Evolutionary conservation across 805 yeast species (phyloP), one percentile per base, ranked within the genome.

Genomic region (Alloascoidea africana): DNA sequence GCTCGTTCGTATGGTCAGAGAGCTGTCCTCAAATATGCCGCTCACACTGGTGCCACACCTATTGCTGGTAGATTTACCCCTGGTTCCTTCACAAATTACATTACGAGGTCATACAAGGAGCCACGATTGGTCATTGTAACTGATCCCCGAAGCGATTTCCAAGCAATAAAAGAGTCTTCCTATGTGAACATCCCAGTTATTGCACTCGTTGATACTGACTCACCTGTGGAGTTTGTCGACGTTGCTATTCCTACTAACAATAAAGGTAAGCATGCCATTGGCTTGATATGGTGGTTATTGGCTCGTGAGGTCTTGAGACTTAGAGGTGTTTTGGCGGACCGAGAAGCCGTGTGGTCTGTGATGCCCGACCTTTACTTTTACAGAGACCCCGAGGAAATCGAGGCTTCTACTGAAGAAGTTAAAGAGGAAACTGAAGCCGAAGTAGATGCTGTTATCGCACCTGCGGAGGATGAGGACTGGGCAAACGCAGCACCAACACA

Each of bases 41-140:
- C 96, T 58, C 97, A 91, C 87, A 87, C 97, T 58, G 97, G 97
- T 70, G 96, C 98, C 55, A 89, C 97, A 56, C 87, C 99, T 65
- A 89, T 91, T 73, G 99, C 98, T 58, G 99, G 99, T 73, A 86
- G 99, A 76, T 91, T 91, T 83, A 91, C 98, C 59, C 99, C 99
- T 72, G 99, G 99, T 84, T 79, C 82, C 75, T 91, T 91, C 91
- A 91, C 99, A 66, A 91, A 91, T 77, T 91, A 91, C 76, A 91
- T 89, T 76, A 91, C 98, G 70, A 89, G 96, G 73, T 85, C 96
- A 57, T 91, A 91, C 96, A 91, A 89, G 76, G 99, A 91, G 77
- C 99, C 99, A 78, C 85, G 99, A 76, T 80, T 91, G 65, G 86
- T 91, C 66, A 74, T 91, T 58, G 98, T 91, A 62, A 89, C 97